phyloP scores from a whole-genome alignment of 345 rosid species.

The Aurinia saxatilis region DNA sequence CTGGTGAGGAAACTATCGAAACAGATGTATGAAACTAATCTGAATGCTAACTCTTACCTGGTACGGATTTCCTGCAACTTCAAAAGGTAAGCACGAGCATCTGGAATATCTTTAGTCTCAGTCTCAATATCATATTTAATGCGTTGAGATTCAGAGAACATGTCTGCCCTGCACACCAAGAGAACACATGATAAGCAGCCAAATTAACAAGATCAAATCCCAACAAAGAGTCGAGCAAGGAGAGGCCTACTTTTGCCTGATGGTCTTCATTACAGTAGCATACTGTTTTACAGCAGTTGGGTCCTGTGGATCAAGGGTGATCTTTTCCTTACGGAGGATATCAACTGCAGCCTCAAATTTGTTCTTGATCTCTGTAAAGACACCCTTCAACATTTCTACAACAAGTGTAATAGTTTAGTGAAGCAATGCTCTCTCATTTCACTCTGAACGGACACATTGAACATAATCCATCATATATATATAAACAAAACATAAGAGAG shows the following conservation, averaged over 20 bases:
- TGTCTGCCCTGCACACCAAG: conserved; percentile 60
- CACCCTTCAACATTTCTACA: conserved; percentile 85
- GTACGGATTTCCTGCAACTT: conserved; percentile 66
- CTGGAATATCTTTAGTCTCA: conserved; percentile 63
- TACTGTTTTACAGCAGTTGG: conserved; percentile 82
- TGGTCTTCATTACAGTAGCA: conserved; percentile 81
- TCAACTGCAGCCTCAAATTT: conserved; percentile 81
- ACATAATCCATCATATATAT: too few relatives aligned
- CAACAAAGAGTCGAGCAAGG: neutral
- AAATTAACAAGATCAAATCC: conserved; percentile 1
- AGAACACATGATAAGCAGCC: conserved; percentile 4
- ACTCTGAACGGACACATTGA: neutral
- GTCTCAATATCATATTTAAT: conserved; percentile 56
- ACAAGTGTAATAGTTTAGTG: conserved; percentile 9
- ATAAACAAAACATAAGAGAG: too few relatives aligned
- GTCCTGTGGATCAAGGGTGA: conserved; percentile 84
- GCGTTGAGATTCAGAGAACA: conserved; percentile 79
- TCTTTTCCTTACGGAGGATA: conserved; percentile 76
- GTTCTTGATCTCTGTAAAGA: conserved; percentile 76
- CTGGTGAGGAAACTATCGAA: neutral
- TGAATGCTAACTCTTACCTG: conserved; percentile 35
- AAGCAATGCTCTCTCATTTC: neutral
- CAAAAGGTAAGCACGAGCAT: conserved; percentile 84
- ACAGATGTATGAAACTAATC: neutral
- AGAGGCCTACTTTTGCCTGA: conserved; percentile 72